Percentiles rank a stretch among this genome's conserved stretches.
These are phyloP conservation scores for Fusarium longipes DNA, from an alignment of 2,329 filamentous ascomycete species.

Conservation along the genomic window DNA sequence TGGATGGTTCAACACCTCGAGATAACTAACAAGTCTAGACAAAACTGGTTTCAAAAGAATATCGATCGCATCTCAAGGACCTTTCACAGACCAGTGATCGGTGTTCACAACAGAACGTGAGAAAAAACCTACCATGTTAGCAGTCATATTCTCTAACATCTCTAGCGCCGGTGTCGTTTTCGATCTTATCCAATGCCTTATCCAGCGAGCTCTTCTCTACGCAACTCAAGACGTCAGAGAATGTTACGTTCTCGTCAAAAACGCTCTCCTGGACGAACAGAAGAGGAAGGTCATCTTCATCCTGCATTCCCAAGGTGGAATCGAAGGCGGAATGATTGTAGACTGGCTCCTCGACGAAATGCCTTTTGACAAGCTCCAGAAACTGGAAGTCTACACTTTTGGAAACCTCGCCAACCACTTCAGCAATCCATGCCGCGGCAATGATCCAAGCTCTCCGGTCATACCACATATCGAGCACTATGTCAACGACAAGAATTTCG, in stretches of 20 bases:
- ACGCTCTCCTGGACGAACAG: slow-evolving; percentile 9
- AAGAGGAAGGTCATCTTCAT: slow-evolving; percentile 32
- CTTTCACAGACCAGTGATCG: slow-evolving; percentile 27
- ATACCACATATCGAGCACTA: slow-evolving; percentile 31
- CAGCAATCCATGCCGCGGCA: slow-evolving; percentile 24
- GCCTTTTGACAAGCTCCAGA: slow-evolving; percentile 18
- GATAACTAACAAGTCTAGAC: background rate
- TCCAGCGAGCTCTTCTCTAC: slow-evolving; percentile 30
- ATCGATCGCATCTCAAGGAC: slow-evolving; percentile 26
- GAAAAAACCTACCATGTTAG: background rate
- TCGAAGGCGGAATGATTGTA: slow-evolving; percentile 33
- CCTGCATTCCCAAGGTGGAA: slow-evolving; percentile 25
- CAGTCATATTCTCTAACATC: background rate
- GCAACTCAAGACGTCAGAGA: slow-evolving; percentile 30
- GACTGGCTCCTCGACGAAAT: slow-evolving; percentile 36
- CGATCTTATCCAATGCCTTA: slow-evolving; percentile 27
- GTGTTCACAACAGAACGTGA: slow-evolving; percentile 29
- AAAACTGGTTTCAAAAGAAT: slow-evolving; percentile 33
- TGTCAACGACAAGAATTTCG: slow-evolving; percentile 27
- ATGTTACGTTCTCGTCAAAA: slow-evolving; percentile 30
- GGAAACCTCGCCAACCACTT: slow-evolving; percentile 34
- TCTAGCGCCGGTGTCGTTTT: slow-evolving; percentile 23
- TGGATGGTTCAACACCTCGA: accelerated
- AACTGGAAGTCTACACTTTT: slow-evolving; percentile 35
- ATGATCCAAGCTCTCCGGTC: background rate